These are phyloP conservation scores for Rubia peregrina DNA, from an alignment of 305 asterid genomes.

Conservation along the genomic window DNA sequence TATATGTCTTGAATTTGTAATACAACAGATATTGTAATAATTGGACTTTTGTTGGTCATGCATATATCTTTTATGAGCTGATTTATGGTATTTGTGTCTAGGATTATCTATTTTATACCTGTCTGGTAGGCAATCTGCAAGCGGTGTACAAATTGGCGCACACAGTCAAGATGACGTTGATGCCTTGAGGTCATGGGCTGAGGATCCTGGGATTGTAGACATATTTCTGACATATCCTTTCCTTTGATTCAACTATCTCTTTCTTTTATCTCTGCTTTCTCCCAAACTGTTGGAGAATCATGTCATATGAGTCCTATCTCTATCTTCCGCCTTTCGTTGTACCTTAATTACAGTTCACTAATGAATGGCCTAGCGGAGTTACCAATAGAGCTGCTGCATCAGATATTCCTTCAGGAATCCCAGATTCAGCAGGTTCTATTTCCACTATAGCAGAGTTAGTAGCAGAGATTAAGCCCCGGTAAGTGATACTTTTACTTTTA, in stretches of 20 bases:
- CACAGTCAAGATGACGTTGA: conserved; percentile 88
- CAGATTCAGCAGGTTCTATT: conserved; percentile 44
- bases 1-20: neutral
- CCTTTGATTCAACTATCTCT: conserved; percentile 12
- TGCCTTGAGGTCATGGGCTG: conserved; percentile 88
- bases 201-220: conserved; percentile 78
- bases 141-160: conserved; percentile 57
- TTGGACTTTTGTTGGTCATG: neutral
- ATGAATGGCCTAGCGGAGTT: conserved; percentile 83
- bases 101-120: conserved; percentile 77
- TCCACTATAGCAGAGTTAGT: conserved; percentile 68
- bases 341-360: conserved; percentile 68
- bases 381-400: conserved; percentile 50
- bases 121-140: conserved; percentile 70
- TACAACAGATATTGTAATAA: neutral
- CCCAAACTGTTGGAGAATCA: neutral
- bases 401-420: conserved; percentile 50
- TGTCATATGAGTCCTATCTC: neutral
- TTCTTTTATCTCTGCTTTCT: neutral
- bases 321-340: conserved; percentile 13
- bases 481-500: conserved; percentile 21
- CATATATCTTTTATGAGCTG: conserved; percentile 20
- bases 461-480: conserved; percentile 94
- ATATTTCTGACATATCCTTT: conserved; percentile 92
- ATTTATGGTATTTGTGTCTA: conserved; percentile 32